These are phyloP conservation scores for Zygosaccharomyces pseudobailii DNA, from an alignment of 1,139 yeast genomes.

Conservation along the genomic window DNA sequence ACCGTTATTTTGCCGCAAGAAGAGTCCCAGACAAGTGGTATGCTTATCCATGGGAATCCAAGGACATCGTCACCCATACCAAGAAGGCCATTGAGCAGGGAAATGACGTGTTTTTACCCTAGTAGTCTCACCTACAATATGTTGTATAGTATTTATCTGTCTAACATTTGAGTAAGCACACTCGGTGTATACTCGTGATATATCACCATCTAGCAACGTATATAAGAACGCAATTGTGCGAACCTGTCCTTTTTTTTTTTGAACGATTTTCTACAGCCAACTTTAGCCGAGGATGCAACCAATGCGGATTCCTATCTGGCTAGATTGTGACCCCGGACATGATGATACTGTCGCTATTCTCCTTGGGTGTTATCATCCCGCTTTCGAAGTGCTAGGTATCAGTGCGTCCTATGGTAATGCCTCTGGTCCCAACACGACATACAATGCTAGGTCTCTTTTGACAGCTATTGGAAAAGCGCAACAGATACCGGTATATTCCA, in stretches of 20 bases:
- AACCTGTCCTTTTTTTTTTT: neutral
- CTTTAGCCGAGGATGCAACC: neutral
- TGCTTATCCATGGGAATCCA: slow-evolving; percentile 96
- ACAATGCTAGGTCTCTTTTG: slow-evolving; percentile 61
- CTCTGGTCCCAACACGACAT: slow-evolving; percentile 59
- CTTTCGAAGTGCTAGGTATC: slow-evolving; percentile 60
- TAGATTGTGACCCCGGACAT: slow-evolving; percentile 94
- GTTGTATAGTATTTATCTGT: neutral
- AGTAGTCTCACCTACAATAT: neutral
- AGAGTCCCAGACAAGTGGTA: slow-evolving; percentile 92
- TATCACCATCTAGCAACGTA: neutral
- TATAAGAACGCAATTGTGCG: neutral
- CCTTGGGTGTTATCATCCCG: slow-evolving; percentile 55
- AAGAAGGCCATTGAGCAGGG: slow-evolving; percentile 77
- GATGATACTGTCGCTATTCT: slow-evolving; percentile 81
- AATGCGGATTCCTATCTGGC: slow-evolving; percentile 58
- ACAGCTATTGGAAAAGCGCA: slow-evolving; percentile 48
- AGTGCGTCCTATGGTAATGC: slow-evolving; percentile 85
- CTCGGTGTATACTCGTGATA: neutral
- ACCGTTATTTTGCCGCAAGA: slow-evolving; percentile 83
- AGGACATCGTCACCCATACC: slow-evolving; percentile 85
- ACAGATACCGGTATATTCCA: slow-evolving; percentile 62
- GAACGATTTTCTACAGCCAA: neutral
- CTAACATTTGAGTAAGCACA: neutral
- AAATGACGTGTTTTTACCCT: slow-evolving; percentile 40